Conservation (phyloP, 257 asterid species). For the Ajuga chamaepitys region DNA sequence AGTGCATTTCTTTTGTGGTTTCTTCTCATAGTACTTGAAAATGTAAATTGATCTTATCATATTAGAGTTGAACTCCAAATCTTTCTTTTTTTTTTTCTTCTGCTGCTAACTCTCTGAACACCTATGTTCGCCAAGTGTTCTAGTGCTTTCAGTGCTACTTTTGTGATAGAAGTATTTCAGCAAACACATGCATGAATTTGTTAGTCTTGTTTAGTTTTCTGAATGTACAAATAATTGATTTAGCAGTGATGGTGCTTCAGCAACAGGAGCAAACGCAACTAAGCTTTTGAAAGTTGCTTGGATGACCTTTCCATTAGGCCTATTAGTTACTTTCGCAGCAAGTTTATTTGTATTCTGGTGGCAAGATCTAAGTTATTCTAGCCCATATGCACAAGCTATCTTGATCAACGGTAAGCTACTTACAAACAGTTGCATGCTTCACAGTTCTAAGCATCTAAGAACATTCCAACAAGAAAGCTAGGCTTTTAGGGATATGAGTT, state of each 20-base stretch:
- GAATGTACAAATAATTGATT: conserved; percentile 13
- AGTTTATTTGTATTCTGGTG: conserved; percentile 75
- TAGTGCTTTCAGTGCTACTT: not conserved
- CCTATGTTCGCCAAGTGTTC: not conserved
- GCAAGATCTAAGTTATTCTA: conserved; percentile 65
- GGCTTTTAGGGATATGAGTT: not conserved
- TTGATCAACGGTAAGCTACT: conserved; percentile 63
- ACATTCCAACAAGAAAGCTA: not conserved
- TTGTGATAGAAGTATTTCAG: conserved; percentile 3
- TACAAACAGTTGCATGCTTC: not conserved
- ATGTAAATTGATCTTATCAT: not conserved
- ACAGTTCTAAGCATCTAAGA: not conserved
- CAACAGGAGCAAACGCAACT: conserved; percentile 44
- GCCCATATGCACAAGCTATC: conserved; percentile 79
- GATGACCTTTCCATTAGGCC: conserved; percentile 78
- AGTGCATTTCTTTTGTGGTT: not conserved
- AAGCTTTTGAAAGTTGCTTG: conserved; percentile 85
- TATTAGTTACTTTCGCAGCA: conserved; percentile 48
- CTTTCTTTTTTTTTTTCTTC: not conserved
- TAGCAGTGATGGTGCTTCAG: conserved; percentile 58
- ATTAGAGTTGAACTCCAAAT: not conserved
- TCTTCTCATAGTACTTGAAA: not conserved
- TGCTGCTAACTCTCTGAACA: not conserved
- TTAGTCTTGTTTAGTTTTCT: conserved; percentile 5
- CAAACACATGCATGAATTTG: not conserved